A percentile compares a stretch with the other conserved stretches of the same genome.
Conservation (phyloP, 768 basidiomycete species). For the Amanita jacksonii region DNA sequence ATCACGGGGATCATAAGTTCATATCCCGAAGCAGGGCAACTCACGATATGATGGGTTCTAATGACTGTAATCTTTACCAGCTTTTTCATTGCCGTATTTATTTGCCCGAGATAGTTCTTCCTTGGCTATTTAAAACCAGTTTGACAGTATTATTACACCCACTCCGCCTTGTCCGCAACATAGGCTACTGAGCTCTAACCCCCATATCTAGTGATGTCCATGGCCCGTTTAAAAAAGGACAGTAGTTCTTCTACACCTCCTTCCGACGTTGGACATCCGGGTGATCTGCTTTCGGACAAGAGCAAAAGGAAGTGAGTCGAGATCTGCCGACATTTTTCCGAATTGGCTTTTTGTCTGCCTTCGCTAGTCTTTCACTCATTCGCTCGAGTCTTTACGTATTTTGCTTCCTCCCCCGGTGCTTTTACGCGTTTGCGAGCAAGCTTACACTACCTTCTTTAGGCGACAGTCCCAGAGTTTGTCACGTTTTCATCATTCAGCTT, state of each 20-base stretch:
- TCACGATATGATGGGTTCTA: too few species aligned
- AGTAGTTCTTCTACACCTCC: conserved; percentile 49
- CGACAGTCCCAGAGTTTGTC: too few species aligned
- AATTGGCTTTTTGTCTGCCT: conserved; percentile 25
- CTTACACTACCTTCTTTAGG: too few species aligned
- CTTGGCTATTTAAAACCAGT: conserved; percentile 10
- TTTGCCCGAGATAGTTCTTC: too few species aligned
- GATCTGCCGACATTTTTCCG: conserved; percentile 46
- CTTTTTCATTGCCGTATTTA: too few species aligned
- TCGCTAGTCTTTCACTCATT: conserved; percentile 29
- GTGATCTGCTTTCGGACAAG: conserved; percentile 54
- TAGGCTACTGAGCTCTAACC: conserved; percentile 13
- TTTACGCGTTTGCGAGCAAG: too few species aligned
- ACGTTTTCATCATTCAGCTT: too few species aligned
- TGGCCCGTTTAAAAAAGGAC: conserved; percentile 60
- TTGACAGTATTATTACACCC: neutral
- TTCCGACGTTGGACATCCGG: conserved; percentile 51
- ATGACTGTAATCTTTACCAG: too few species aligned
- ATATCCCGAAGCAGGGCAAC: too few species aligned
- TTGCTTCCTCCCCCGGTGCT: too few species aligned
- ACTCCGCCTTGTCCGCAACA: conserved; percentile 5
- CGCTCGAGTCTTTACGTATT: too few species aligned
- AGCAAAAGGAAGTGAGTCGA: conserved; percentile 69
- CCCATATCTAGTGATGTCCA: conserved; percentile 45
- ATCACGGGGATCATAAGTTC: too few species aligned